Conservation (phyloP, 257 asterid genomes). For the Osmanthus fragrans region DNA sequence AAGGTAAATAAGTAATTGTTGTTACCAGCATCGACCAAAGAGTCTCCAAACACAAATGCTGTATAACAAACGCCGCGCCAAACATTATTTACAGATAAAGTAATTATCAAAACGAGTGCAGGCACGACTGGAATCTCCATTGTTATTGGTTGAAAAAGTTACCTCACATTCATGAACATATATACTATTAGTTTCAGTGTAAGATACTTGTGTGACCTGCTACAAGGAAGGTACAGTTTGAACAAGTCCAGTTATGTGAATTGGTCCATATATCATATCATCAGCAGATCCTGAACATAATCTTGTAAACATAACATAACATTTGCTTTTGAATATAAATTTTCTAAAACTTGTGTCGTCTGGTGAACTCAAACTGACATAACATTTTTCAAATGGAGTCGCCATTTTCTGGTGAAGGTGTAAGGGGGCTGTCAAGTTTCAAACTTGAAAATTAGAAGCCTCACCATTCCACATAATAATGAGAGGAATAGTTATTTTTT, state of each 20-base stretch:
- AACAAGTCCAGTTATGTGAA: background rate
- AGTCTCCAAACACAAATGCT: conserved; percentile 54
- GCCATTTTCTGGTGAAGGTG: background rate
- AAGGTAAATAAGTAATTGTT: conserved; percentile 49
- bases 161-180: background rate
- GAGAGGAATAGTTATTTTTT: too few species aligned
- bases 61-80: conserved; percentile 29
- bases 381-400: background rate
- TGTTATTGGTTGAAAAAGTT: background rate
- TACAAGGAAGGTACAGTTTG: background rate
- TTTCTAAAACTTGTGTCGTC: background rate
- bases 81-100: conserved; percentile 12
- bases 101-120: background rate
- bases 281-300: background rate
- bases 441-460: background rate
- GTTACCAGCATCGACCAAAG: conserved; percentile 54
- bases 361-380: too few species aligned
- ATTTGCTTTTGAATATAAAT: background rate
- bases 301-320: background rate
- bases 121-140: background rate
- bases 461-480: too few species aligned
- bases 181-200: too few species aligned
- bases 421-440: background rate
- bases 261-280: background rate
- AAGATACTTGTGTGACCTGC: background rate